A percentile compares a stretch with the other conserved stretches of the same genome.
Conservation (phyloP, 176 grass and related monocot species). For the Eragrostis curvula region DNA sequence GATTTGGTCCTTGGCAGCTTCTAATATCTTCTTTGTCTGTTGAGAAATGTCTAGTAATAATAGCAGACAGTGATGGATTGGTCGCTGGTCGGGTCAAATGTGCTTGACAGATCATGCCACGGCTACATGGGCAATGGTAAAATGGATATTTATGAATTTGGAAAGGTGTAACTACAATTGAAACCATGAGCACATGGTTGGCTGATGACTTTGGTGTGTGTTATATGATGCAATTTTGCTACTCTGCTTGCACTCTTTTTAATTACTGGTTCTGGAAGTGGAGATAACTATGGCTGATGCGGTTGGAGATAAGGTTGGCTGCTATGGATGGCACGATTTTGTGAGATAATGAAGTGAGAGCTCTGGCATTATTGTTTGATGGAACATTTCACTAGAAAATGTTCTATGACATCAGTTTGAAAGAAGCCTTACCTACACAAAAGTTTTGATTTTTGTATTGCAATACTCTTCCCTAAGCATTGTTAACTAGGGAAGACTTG, state of each 20-base stretch:
- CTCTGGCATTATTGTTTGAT: background rate
- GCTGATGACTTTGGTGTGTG: background rate
- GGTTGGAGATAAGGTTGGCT: background rate
- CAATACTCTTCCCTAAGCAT: background rate
- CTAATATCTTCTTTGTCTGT: background rate
- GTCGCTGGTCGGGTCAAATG: background rate
- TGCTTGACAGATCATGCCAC: background rate
- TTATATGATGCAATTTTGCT: background rate
- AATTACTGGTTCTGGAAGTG: background rate
- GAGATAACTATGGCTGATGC: background rate
- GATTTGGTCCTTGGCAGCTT: background rate
- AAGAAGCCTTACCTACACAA: background rate
- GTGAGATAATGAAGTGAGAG: background rate
- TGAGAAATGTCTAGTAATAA: conserved; percentile 22
- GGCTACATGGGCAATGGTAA: background rate
- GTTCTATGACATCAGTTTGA: background rate
- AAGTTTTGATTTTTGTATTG: background rate
- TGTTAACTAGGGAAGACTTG: background rate
- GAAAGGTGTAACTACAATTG: background rate
- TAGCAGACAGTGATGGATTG: background rate
- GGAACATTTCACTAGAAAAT: conserved; percentile 17
- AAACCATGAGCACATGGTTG: background rate
- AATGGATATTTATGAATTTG: background rate
- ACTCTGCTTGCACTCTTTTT: background rate
- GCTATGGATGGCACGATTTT: background rate